These are phyloP conservation scores for Fistulina hepatica DNA, from an alignment of 1,284 basidiomycete species.

Conservation along the genomic window DNA sequence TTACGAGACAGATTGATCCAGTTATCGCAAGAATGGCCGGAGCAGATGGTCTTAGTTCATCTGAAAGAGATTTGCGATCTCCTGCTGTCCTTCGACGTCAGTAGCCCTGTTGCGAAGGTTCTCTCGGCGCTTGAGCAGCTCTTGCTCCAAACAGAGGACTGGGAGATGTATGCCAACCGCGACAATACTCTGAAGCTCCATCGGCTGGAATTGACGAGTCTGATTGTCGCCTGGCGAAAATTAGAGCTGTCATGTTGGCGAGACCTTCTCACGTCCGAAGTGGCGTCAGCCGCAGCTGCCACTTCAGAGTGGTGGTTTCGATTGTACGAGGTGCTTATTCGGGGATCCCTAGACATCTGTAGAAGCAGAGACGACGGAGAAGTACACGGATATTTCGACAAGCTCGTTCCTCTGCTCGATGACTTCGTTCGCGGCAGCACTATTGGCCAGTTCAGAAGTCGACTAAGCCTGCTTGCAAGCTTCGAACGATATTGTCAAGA, in stretches of 20 bases:
- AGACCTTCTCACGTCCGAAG: constrained; percentile 67
- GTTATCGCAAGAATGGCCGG: constrained; percentile 83
- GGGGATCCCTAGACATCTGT: constrained; percentile 46
- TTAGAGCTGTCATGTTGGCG: constrained; percentile 88
- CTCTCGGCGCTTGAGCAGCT: constrained; percentile 83
- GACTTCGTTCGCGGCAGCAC: constrained; percentile 73
- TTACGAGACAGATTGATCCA: constrained; percentile 43
- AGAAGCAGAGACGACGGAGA: constrained; percentile 26
- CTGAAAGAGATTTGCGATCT: constrained; percentile 67
- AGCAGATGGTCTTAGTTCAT: constrained; percentile 92
- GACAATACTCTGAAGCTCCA: constrained; percentile 71
- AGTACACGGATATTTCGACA: constrained; percentile 44
- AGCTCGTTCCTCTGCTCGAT: constrained; percentile 72
- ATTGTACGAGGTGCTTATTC: constrained; percentile 74
- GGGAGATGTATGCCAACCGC: constrained; percentile 90
- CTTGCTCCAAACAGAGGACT: constrained; percentile 85
- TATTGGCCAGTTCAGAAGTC: constrained; percentile 70
- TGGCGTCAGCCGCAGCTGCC: constrained; percentile 44
- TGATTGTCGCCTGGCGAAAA: constrained; percentile 87
- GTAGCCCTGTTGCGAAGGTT: constrained; percentile 74
- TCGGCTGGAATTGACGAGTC: constrained; percentile 54
- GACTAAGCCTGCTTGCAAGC: constrained; percentile 61
- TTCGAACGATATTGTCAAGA: constrained; percentile 47
- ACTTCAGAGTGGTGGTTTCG: constrained; percentile 89
- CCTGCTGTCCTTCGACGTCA: constrained; percentile 55